Evolutionary conservation across 176 grass and related monocot genomes (phyloP).

Genomic region (Rhynchospora breviuscula): DNA sequence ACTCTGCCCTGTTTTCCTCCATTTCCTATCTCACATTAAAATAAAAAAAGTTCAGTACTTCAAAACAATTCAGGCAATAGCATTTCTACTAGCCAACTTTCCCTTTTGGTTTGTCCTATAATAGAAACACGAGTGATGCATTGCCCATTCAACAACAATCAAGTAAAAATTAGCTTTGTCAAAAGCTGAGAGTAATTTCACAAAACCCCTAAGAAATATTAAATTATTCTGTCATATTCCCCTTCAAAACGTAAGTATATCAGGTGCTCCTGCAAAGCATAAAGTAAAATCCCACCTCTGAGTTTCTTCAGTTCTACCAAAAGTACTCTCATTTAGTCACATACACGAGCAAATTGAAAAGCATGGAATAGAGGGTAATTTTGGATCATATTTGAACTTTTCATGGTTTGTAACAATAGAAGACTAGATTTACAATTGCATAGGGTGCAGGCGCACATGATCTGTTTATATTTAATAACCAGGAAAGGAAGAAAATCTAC

Average conservation of each 20-base stretch:
- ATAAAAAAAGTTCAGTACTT: not conserved
- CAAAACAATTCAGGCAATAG: not conserved
- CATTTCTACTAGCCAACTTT: not conserved
- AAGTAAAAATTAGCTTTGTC: not conserved
- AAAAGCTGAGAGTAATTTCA: no score
- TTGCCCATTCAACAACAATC: not conserved
- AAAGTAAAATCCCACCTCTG: no score
- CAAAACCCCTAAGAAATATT: no score
- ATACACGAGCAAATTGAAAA: no score
- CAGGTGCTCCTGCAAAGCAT: no score
- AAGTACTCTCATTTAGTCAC: no score
- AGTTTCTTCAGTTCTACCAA: no score
- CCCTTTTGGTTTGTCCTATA: not conserved
- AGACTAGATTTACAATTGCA: not conserved
- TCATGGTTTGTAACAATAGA: no score
- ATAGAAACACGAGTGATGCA: not conserved
- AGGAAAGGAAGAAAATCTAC: slow-evolving; percentile 21
- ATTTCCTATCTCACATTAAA: slow-evolving; percentile 46
- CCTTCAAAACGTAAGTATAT: no score
- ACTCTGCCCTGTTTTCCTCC: slow-evolving; percentile 56
- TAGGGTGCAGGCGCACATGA: not conserved
- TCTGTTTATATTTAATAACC: not conserved
- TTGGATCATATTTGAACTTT: no score
- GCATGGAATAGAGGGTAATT: no score
- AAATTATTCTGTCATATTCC: no score